Conservation (phyloP, 2,329 filamentous ascomycete genomes). For the Hymenotorrendiella dingleyae region DNA sequence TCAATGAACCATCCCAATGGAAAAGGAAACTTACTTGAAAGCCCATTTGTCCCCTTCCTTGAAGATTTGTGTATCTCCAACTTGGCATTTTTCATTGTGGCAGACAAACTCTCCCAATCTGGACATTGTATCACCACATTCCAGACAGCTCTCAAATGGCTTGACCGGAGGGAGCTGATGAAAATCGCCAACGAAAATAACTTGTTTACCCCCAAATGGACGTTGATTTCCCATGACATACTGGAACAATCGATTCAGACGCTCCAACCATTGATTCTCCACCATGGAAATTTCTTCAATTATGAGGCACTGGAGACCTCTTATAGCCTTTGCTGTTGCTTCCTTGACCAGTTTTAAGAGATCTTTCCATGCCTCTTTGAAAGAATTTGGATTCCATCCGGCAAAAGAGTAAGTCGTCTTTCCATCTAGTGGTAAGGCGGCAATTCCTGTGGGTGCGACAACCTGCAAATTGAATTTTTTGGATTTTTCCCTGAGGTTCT, state of each 20-base stretch:
- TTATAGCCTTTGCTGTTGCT: conserved; percentile 4
- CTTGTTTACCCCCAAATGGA: conserved; percentile 26
- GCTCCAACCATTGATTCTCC: conserved; percentile 24
- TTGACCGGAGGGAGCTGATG: conserved; percentile 28
- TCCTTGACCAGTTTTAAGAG: conserved; percentile 7
- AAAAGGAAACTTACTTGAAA: too few species aligned
- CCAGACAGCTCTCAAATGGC: conserved; percentile 22
- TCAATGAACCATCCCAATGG: too few species aligned
- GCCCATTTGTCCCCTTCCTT: conserved; percentile 24
- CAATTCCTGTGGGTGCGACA: conserved; percentile 25
- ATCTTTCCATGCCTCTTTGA: conserved; percentile 8
- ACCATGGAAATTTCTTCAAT: conserved; percentile 29
- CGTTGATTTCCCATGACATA: conserved; percentile 1
- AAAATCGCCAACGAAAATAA: conserved; percentile 27
- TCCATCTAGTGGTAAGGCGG: conserved; percentile 23
- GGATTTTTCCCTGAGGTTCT: neutral
- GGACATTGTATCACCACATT: conserved; percentile 18
- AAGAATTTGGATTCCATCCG: conserved; percentile 25
- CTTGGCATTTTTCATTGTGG: conserved; percentile 4
- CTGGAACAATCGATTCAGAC: conserved; percentile 20
- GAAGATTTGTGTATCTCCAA: neutral
- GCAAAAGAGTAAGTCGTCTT: conserved; percentile 24
- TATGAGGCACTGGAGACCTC: conserved; percentile 16
- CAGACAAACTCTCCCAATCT: conserved; percentile 3
- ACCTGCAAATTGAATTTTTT: conserved; percentile 16